These are phyloP conservation scores for Sanghuangporus sanghuang DNA, from an alignment of 1,284 basidiomycete species.

Conservation along the genomic window DNA sequence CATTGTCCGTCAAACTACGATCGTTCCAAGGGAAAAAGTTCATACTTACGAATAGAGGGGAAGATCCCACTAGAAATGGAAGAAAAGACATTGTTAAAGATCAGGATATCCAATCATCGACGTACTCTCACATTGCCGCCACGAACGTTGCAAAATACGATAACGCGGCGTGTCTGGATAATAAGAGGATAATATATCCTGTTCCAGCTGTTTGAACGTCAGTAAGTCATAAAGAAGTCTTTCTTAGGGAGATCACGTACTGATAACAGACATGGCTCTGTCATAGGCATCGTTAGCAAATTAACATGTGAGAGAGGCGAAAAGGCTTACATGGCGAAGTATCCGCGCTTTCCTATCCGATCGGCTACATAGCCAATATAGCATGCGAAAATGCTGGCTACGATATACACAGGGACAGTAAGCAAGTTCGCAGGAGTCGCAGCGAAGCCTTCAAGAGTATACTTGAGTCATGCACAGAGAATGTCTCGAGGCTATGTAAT, in stretches of 20 bases:
- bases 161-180: not conserved
- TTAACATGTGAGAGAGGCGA: not conserved
- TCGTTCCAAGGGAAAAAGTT: not conserved
- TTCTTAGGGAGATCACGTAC: constrained; percentile 23
- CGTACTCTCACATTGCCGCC: constrained; percentile 47
- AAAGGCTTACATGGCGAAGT: constrained; percentile 53
- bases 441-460: constrained; percentile 42
- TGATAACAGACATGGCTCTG: constrained; percentile 32
- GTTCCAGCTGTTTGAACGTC: not conserved
- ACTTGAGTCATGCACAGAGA: constrained; percentile 11
- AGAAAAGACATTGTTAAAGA: not conserved
- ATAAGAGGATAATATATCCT: not conserved
- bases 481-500: not conserved
- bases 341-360: constrained; percentile 50
- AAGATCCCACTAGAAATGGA: constrained; percentile 52
- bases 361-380: constrained; percentile 60
- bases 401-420: constrained; percentile 64
- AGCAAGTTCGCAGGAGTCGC: constrained; percentile 70
- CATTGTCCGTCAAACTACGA: not conserved
- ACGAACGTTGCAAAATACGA: constrained; percentile 29
- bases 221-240: not conserved
- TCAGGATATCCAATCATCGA: not conserved
- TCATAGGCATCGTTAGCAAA: not conserved
- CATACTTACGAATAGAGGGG: constrained; percentile 54
- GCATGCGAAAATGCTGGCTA: constrained; percentile 62